phyloP scores from a whole-genome alignment of 1,284 basidiomycete species.

The Leccinum cinnamomeum region DNA sequence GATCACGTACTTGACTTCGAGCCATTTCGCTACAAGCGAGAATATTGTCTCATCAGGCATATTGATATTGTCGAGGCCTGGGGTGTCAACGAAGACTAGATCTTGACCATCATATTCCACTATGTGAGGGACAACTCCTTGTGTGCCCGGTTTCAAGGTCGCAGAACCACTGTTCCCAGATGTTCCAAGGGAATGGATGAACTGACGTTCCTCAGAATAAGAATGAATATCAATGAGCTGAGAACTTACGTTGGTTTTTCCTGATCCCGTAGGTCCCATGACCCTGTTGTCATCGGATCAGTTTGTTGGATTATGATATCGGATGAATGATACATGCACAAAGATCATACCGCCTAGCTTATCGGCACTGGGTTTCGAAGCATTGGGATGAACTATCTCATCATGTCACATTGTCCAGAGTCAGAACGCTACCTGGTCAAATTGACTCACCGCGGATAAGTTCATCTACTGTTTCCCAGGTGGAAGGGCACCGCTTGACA shows the following conservation, averaged over 20 bases:
- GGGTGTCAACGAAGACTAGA: constrained; percentile 12
- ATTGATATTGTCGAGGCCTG: constrained; percentile 8
- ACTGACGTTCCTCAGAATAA: constrained; percentile 1
- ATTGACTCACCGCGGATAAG: constrained; percentile 1
- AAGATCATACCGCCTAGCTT: background rate
- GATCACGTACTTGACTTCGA: constrained; percentile 3
- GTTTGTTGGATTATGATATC: background rate
- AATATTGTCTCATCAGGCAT: constrained; percentile 4
- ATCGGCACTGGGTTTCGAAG: background rate
- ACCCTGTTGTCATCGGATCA: constrained; percentile 1
- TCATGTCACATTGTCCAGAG: background rate
- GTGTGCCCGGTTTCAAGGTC: constrained; percentile 3
- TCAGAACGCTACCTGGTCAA: background rate
- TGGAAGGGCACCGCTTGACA: background rate
- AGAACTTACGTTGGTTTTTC: constrained; percentile 14
- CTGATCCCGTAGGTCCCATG: constrained; percentile 16
- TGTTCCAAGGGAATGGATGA: constrained; percentile 4
- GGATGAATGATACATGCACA: background rate
- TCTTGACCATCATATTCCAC: constrained; percentile 3
- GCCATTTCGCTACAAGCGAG: background rate
- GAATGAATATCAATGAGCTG: background rate
- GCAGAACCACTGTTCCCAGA: background rate
- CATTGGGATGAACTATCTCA: background rate
- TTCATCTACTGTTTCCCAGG: background rate
- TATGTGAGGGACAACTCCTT: background rate